Percentiles rank a stretch among this genome's conserved stretches.
phyloP scores from a whole-genome alignment of 1,284 basidiomycete species.

The Schizophyllum amplum region DNA sequence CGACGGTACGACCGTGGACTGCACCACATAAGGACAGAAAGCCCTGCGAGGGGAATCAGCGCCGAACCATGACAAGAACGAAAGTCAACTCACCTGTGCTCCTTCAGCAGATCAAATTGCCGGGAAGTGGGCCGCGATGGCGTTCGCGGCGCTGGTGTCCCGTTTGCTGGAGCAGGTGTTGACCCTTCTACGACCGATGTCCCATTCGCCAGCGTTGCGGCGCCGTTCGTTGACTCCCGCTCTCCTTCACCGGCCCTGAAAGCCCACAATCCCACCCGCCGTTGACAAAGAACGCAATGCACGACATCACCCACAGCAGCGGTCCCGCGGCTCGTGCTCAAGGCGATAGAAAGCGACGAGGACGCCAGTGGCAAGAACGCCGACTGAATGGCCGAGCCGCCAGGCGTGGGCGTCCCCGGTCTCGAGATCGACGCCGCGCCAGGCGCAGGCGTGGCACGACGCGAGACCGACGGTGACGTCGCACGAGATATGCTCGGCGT shows the following conservation, averaged over 20 bases:
- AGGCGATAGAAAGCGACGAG: slow-evolving; percentile 9
- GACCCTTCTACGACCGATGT: not conserved
- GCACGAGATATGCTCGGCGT: slow-evolving; percentile 3
- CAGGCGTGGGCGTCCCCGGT: not conserved
- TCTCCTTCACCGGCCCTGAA: slow-evolving; percentile 25
- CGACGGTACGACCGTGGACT: slow-evolving; percentile 57
- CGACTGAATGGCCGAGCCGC: not conserved
- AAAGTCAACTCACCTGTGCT: slow-evolving; percentile 35
- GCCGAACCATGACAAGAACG: no score
- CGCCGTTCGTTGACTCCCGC: no score
- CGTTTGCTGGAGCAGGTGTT: slow-evolving; percentile 18
- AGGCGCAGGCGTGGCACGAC: slow-evolving; percentile 29
- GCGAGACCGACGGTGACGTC: slow-evolving; percentile 15
- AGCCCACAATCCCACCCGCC: slow-evolving; percentile 70
- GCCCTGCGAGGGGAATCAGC: slow-evolving; percentile 27
- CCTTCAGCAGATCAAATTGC: slow-evolving; percentile 64
- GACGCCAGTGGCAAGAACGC: slow-evolving; percentile 9
- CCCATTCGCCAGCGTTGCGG: no score
- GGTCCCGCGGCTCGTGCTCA: slow-evolving; percentile 26
- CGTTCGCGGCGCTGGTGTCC: slow-evolving; percentile 4
- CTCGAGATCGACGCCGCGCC: slow-evolving; percentile 16
- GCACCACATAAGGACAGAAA: slow-evolving; percentile 72
- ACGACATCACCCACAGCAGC: slow-evolving; percentile 34
- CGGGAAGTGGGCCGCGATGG: slow-evolving; percentile 17
- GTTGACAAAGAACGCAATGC: slow-evolving; percentile 62